A percentile compares a stretch with the other conserved stretches of the same genome.
phyloP scores from a whole-genome alignment of 2,329 filamentous ascomycete genomes.

The Zymoseptoria passerinii region DNA sequence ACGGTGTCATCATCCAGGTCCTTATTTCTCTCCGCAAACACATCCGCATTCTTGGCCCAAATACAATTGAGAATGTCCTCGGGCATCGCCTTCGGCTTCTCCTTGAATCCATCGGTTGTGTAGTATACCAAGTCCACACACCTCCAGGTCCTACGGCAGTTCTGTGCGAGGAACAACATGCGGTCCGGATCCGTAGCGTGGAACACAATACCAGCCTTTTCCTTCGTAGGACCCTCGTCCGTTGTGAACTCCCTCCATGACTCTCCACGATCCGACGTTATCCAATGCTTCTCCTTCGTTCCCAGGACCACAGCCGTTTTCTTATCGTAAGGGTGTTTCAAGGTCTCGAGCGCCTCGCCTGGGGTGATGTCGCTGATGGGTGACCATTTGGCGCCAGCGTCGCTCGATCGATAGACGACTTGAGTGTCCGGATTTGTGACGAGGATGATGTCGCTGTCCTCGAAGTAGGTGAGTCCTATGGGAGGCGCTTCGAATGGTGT shows the following conservation, averaged over 20 bases:
- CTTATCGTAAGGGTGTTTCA: constrained; percentile 70
- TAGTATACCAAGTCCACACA: constrained; percentile 53
- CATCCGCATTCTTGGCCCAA: constrained; percentile 72
- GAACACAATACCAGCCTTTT: constrained; percentile 57
- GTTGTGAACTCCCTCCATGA: constrained; percentile 70
- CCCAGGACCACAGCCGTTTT: constrained; percentile 76
- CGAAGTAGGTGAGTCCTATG: constrained; percentile 74
- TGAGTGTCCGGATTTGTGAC: constrained; percentile 58
- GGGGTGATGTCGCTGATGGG: constrained; percentile 56
- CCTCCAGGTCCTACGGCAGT: constrained; percentile 28
- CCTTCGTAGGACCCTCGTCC: constrained; percentile 48
- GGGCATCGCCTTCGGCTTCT: constrained; percentile 55
- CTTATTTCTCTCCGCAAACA: constrained; percentile 62
- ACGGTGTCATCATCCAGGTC: constrained; percentile 62
- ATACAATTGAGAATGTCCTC: constrained; percentile 66
- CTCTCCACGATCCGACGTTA: constrained; percentile 73
- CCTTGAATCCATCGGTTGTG: constrained; percentile 77
- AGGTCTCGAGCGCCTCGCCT: constrained; percentile 53
- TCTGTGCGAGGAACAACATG: constrained; percentile 63
- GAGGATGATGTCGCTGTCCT: constrained; percentile 74
- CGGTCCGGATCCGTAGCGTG: constrained; percentile 76
- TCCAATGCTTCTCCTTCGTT: constrained; percentile 59
- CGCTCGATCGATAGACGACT: constrained; percentile 66
- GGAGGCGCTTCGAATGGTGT: constrained; percentile 61
- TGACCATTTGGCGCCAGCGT: constrained; percentile 74